Base-by-base conservation (phyloP, 140 eudicot species). In the Ambrosia hybrid region DNA sequence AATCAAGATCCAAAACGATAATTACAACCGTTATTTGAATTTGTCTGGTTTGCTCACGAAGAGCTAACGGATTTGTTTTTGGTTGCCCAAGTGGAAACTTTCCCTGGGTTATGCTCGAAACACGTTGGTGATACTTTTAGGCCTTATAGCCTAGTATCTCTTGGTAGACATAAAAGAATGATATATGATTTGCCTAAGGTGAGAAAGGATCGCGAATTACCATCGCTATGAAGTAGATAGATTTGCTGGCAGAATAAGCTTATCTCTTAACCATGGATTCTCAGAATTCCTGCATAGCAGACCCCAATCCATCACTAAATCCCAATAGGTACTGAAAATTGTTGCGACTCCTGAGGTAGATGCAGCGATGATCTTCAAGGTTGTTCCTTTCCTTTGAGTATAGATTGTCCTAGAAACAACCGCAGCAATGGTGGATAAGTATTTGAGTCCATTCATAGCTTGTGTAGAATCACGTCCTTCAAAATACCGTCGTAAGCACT, bases 221-320 rank as follows among this genome's bases (percentile, higher is more conserved):
- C 60, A 91, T 91, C 51, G 96, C 93, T 60, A 68, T 77, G 73
- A 75, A 91, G 66, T 86, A 91, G 49, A 88, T 75, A 41, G 73
- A 57, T 73, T 72, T 84, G 79, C 60, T 76, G 3, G 91, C 14
- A 91, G 34, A 36, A 86, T 64, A 46, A 91, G 94, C 51, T 91
- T 86, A 51, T 91, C 97, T 77, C 97, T 81, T 58, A 91, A 78
- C 91, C 86, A 88, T 9, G 91, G 91, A 67, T 91, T 88, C 34
- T 56, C 83, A 9, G 96, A 84, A 38, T 75, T 75, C 76, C 46
- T 77, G n/a, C 72, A 14, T 56, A 91, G 74, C 59, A 91, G 87
- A 39, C 96, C 97, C 96, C 94, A 88, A 74, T 91, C 97, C 16
- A 43, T 78, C 9, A 91, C 93, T 15, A 91, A 5, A 72, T 91